Evolutionary conservation across 306 rosid genomes (phyloP), one percentile per base, ranked within the genome.

Genomic region (Acacia melanoxylon): DNA sequence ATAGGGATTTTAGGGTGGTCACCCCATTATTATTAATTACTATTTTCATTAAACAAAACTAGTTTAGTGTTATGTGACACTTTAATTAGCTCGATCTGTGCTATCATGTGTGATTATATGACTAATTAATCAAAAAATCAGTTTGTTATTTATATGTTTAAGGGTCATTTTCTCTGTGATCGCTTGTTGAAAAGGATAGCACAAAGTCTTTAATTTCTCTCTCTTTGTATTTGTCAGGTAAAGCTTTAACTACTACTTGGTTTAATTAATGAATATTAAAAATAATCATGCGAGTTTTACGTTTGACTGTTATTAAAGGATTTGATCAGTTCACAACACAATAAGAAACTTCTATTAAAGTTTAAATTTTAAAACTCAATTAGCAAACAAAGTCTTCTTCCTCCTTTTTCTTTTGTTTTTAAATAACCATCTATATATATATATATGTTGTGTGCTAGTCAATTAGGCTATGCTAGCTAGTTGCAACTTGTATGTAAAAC

Each of bases 141-240:
- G 67, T 61, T 62, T 68, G 83, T 67, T 69, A 19, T 44, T 80
- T 10, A 1, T 25, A 25, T 69, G 83, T 48, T 42, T 68, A 44
- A 10, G 75, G 76, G 87, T 74, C 86, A 75, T 76, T 84, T 81
- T 87, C 81, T 68, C 51, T 68, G 68, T 14, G 76, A 78, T 82
- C 83, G 25, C 81, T 42, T 29, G 41, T 84, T 48, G 77, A 76
- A 81, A 78, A 79, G 80, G 88, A 87, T 70, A 29, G 80, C 82
- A 78, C 77, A 54, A 54, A 2, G 75, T 71, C 82, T 74, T 74
- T n/a, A n/a, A n/a, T n/a, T 8, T 78, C 85, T 80, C 76, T 81
- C 85, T 25, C 85, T 83, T 80, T 81, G 13, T 68, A 59, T 81
- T 4, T 61, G 16, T 61, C 76, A 81, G 81, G 73, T 80, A 87